Evolutionary conservation across 352 stramenopile species (phyloP).

Genomic region (Phytopythium cucurbitacearum): DNA sequence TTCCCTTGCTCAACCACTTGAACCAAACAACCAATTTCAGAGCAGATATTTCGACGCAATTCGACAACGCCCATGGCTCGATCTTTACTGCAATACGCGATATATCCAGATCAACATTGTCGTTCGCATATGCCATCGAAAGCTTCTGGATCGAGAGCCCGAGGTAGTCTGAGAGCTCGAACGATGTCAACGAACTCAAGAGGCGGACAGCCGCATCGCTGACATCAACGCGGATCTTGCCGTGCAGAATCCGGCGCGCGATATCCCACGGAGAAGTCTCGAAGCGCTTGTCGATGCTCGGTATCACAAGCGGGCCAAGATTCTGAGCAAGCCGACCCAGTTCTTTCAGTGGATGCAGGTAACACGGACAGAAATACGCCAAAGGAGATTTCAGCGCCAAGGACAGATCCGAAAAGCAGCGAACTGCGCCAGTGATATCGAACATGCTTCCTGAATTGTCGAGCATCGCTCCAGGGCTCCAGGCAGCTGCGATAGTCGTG

Average conservation of each 20-base stretch:
- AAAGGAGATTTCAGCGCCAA: constrained; percentile 27
- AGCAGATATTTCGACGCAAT: constrained; percentile 55
- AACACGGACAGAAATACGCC: constrained; percentile 49
- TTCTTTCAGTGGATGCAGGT: constrained; percentile 52
- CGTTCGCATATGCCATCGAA: constrained; percentile 24
- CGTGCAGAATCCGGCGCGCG: constrained; percentile 48
- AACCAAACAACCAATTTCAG: constrained; percentile 42
- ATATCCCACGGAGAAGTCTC: constrained; percentile 49
- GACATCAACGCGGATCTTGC: constrained; percentile 30
- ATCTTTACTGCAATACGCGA: constrained; percentile 52
- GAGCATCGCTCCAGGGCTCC: not conserved
- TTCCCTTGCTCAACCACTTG: constrained; percentile 29
- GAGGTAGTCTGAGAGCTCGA: constrained; percentile 50
- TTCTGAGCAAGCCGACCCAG: constrained; percentile 23
- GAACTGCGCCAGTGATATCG: constrained; percentile 22
- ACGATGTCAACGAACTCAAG: constrained; percentile 36
- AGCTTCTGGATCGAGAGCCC: constrained; percentile 36
- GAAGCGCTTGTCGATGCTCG: constrained; percentile 41
- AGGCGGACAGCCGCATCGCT: constrained; percentile 42
- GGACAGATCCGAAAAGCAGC: constrained; percentile 38
- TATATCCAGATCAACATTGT: constrained; percentile 32
- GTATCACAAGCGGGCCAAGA: constrained; percentile 33
- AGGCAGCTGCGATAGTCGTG: constrained; percentile 26
- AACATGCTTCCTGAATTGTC: constrained; percentile 4
- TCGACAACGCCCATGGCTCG: constrained; percentile 56